phyloP scores from a whole-genome alignment of 2,329 filamentous ascomycete species.

The Alternaria sp. region DNA sequence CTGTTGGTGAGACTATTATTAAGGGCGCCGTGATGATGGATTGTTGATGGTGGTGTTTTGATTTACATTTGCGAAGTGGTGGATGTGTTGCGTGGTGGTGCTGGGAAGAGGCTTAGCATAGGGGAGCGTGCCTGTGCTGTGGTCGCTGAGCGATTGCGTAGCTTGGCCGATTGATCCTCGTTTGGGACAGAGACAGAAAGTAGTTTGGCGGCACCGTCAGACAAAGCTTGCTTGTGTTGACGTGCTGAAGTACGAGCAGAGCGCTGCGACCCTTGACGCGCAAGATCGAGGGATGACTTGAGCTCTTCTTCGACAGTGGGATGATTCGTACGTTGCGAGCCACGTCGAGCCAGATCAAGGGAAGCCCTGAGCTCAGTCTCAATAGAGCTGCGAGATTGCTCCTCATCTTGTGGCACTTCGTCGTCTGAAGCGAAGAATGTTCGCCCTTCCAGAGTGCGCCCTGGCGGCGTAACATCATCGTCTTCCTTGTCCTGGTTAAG shows the following conservation, averaged over 20 bases:
- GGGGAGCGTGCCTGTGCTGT: conserved; percentile 33
- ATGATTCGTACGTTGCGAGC: conserved; percentile 30
- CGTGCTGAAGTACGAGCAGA: conserved; percentile 20
- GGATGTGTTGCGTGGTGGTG: conserved; percentile 33
- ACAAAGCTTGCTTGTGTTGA: conserved; percentile 45
- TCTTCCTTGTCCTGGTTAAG: conserved; percentile 42
- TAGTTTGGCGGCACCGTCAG: conserved; percentile 45
- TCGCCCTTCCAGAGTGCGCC: conserved; percentile 28
- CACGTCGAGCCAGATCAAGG: conserved; percentile 37
- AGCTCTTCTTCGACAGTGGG: conserved; percentile 25
- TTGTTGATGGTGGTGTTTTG: background rate
- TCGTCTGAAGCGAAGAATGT: conserved; percentile 44
- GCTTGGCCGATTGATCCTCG: conserved; percentile 17
- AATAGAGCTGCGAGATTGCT: conserved; percentile 15
- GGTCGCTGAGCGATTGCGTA: conserved; percentile 40
- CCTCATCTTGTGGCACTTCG: conserved; percentile 20
- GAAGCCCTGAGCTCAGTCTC: conserved; percentile 36
- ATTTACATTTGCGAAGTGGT: conserved; percentile 15
- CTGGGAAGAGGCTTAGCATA: conserved; percentile 47
- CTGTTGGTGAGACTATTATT: conserved; percentile 1
- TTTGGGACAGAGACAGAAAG: conserved; percentile 20
- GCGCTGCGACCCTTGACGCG: conserved; percentile 32
- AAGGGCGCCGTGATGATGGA: background rate
- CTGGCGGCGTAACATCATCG: conserved; percentile 42
- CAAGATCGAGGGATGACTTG: conserved; percentile 32